Base-by-base conservation (phyloP, 2,329 filamentous ascomycete genomes). In the Cadophora sp. region DNA sequence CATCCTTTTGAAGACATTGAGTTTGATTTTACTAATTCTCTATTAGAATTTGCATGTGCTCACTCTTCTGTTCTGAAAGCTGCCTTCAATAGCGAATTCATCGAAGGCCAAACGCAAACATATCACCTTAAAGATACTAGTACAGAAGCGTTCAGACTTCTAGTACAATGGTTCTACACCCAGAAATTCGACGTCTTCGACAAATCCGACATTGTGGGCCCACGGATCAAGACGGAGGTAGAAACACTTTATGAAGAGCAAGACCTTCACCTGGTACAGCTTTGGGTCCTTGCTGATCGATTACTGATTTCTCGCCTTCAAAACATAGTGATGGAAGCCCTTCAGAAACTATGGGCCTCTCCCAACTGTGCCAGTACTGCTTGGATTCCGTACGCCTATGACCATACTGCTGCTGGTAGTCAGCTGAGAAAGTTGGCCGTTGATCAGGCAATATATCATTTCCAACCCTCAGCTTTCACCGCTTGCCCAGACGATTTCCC, bases 371-470 rank as follows among this genome's bases (percentile, higher is more conserved):
- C 51, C 6, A 64, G 14, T 27, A 64, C 41, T 16, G 13, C 41
- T 13, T 64, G 62, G 62, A 64, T 64, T n/a, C 39, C 51, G 2
- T 64, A 64, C 24, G 62, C 20, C 14, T 64, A 56, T 30, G 62
- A 64, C 4, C 39, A 64, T 43, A 64, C 62, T 39, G 8, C 14
- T 4, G 14, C 43, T 33, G 62, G 41, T 18, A 64, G 62, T 33
- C 62, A 51, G 7, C 41, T 64, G 8, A 47, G 62, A 20, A 20
- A 36, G 33, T 43, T 64, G 22, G 62, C 53, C 7, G 51, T 58
- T 7, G 62, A 64, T 18, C 13, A 48, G 13, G 56, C 39, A 22
- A 27, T 43, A n/a, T 64, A 47, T 24, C 20, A 48, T 7, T 16
- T 64, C 43, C 3, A 20, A 7, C 18, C 51, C 14, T 3, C 41